Evolutionary conservation across 1,139 yeast species (phyloP), one percentile per base, ranked within the genome.

Genomic region (Saccharomycopsis crataegensis): DNA sequence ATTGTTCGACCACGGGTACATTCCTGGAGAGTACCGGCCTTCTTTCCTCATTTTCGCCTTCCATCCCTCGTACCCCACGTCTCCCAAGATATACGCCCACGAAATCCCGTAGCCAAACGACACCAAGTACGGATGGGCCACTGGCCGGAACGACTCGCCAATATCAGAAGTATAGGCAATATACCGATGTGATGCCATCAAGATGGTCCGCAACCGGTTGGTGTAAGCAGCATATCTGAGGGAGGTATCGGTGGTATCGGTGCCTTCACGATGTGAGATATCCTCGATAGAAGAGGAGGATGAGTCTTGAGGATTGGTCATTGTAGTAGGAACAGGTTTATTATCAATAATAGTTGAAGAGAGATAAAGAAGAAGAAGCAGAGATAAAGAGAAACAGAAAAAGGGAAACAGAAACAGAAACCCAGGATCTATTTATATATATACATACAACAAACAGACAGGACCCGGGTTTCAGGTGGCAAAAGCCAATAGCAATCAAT

Each of bases 141-240:
- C 86, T 0, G 95, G 95, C 54, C 96, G 75, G 69, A 87, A 87
- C n/a, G 93, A 85, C 65, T 87, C 96, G 31, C 96, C 96, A 59
- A 87, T 82, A 65, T 87, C 96, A 0, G 93, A 85, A 6, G 95
- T 86, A 67, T 87, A 87, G 1, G 96, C 96, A 32, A 87, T 88
- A 64, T 87, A 87, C 61, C 96, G 71, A 64, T 85, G 93, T n/a
- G 91, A 80, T 7, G 94, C 90, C 53, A 75, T 64, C 54, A 86
- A 72, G 59, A 86, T 82, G 37, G 88, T 82, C 67, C 90, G 73
- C 52, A 85, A 65, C 62, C 95, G 70, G 64, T 83, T 83, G 59
- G 91, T 90, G 64, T 86, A 86, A 16, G 93, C 95, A 3, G 94
- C 89, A 63, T 86, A 86, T 74, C 95, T 80, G 49, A 85, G 66